Percentiles rank a stretch among this genome's conserved stretches.
Conservation (phyloP, 2,329 filamentous ascomycete genomes). For the Epichloe amarillans region DNA sequence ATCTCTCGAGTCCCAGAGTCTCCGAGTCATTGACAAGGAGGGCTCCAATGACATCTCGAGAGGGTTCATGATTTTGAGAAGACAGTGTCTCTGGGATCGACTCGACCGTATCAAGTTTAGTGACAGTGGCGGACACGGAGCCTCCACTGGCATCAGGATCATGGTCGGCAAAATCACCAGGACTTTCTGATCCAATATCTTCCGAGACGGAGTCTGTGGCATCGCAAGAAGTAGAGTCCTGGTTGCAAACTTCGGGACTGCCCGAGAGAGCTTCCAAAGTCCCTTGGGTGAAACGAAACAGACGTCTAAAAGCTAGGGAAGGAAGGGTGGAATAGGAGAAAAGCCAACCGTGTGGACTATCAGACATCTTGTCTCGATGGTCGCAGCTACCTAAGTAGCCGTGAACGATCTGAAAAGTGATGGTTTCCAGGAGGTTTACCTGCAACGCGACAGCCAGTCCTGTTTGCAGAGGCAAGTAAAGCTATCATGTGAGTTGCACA, state of each 20-base stretch:
- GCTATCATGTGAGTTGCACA: neutral
- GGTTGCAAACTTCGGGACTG: neutral
- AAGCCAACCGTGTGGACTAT: neutral
- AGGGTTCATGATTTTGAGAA: neutral
- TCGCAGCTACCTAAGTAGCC: neutral
- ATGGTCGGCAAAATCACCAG: neutral
- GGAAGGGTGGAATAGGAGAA: neutral
- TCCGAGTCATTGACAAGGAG: neutral
- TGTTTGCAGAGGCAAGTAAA: neutral
- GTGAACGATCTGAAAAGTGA: neutral
- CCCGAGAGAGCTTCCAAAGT: neutral
- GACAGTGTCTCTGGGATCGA: neutral
- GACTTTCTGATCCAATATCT: neutral
- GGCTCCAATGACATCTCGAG: neutral
- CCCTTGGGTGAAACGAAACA: neutral
- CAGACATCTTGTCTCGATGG: constrained; percentile 1
- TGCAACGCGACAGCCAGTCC: neutral
- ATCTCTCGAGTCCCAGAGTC: neutral
- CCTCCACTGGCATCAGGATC: neutral
- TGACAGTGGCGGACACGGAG: neutral
- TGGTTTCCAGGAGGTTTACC: neutral
- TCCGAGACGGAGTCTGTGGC: neutral
- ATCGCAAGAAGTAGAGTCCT: neutral
- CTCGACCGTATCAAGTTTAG: neutral
- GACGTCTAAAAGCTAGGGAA: neutral